Percentiles rank a stretch among this genome's conserved stretches.
Conservation (phyloP, 2,329 filamentous ascomycete genomes). For the Fusarium gaditjirri region DNA sequence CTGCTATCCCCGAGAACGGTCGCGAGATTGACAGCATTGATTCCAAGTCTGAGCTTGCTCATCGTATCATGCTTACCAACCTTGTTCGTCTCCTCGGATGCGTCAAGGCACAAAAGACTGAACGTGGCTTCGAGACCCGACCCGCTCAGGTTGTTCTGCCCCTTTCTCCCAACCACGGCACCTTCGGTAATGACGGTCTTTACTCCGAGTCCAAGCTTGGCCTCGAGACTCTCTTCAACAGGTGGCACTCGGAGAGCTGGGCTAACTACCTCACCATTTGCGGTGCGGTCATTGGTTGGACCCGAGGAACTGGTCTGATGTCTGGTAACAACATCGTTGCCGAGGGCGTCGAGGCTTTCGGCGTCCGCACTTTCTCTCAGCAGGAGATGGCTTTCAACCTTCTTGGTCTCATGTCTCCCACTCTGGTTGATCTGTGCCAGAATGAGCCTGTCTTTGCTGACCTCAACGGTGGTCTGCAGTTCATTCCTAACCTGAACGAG, state of each 20-base stretch:
- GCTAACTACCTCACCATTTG: conserved; percentile 97
- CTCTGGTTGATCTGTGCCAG: conserved; percentile 95
- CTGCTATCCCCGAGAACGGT: conserved; percentile 96
- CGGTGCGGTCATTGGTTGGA: conserved; percentile 98
- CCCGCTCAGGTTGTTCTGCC: conserved; percentile 97
- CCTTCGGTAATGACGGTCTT: conserved; percentile 96
- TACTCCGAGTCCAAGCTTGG: conserved; percentile 99
- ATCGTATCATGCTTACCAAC: conserved; percentile 99
- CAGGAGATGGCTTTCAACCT: conserved; percentile 99
- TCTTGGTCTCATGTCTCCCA: conserved; percentile 92
- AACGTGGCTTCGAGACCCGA: conserved; percentile 90
- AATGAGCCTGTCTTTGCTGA: conserved; percentile 95
- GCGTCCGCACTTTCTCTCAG: conserved; percentile 97
- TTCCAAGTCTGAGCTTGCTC: conserved; percentile 96
- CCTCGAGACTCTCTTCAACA: conserved; percentile 96
- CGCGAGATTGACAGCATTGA: conserved; percentile 97
- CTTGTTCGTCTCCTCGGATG: conserved; percentile 88
- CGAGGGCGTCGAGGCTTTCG: conserved; percentile 94
- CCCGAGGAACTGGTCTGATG: conserved; percentile 97
- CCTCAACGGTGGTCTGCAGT: conserved; percentile 96
- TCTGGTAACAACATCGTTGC: conserved; percentile 97
- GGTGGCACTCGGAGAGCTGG: conserved; percentile 98
- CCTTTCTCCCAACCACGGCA: conserved; percentile 97
- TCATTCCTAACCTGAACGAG: conserved; percentile 94
- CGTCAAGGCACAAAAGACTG: conserved; percentile 90